phyloP scores from a whole-genome alignment of 106 monocot genomes.

The Dactylorhiza incarnata region DNA sequence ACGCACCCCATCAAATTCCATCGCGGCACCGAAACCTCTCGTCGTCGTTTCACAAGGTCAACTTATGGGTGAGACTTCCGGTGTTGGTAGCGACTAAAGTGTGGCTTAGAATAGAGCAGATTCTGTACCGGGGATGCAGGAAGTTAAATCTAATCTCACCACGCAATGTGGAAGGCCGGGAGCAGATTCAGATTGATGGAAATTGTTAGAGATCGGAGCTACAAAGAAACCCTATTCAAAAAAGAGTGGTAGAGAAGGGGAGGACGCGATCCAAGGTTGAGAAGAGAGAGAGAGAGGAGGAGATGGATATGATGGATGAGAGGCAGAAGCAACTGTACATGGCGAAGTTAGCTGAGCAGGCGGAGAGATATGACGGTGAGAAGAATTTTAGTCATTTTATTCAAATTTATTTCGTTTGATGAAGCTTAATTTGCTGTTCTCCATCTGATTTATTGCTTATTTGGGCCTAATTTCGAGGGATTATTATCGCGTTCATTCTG shows the following conservation, averaged over 20 bases:
- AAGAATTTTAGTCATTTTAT: not conserved
- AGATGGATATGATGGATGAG: conserved; percentile 10
- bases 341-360: conserved; percentile 35
- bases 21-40: no score
- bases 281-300: not conserved
- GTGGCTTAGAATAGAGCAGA: no score
- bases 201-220: not conserved
- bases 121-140: no score
- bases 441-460: conserved; percentile 5
- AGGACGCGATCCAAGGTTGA: not conserved
- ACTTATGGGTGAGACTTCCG: no score
- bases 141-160: not conserved
- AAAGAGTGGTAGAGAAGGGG: not conserved
- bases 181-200: not conserved
- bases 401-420: not conserved
- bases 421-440: not conserved
- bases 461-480: not conserved
- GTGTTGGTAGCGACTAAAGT: no score
- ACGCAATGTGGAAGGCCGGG: not conserved
- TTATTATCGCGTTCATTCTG: not conserved
- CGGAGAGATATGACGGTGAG: conserved; percentile 34
- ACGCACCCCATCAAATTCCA: no score
- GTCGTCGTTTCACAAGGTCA: no score
- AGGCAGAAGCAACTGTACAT: conserved; percentile 19
- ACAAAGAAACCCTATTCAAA: not conserved